Evolutionary conservation across 306 rosid species (phyloP), one percentile per base, ranked within the genome.

Genomic region (Quercus aquifolioides): DNA sequence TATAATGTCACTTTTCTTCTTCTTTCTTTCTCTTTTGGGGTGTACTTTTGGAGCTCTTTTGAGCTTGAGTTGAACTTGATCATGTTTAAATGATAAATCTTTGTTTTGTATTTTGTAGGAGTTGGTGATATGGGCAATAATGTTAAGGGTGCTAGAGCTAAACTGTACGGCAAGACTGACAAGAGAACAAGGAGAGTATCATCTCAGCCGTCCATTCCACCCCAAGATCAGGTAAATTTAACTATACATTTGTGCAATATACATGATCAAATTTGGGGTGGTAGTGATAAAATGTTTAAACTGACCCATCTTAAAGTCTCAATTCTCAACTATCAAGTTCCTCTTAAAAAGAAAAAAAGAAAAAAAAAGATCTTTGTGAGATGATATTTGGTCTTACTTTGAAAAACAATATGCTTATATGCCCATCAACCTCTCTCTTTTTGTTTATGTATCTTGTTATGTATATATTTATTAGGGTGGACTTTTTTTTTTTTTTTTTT

Each of bases 161-260:
- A 54, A 75, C 55, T 62, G 71, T 81, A 13, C 79, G 71, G 87
- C 8, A 70, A 90, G 63, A 17, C 69, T 79, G 63, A 33, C 25
- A 88, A 75, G 76, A 84, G 88, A 81, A 75, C 63, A 2, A 85
- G 84, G 52, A 88, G 80, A 65, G 76, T 81, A 71, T 30, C 83
- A 81, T 84, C 91, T 71, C 81, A 59, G 14, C 90, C 88, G 56
- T 74, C 13, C 75, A 82, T 74, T 60, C 79, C 93, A 17, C 76
- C 76, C 5, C 76, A 76, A 52, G 97, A 94, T 69, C 97, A 92
- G 97, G 97, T 84, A 2, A 46, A 84, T 63, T 8, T 41, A 41
- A 11, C 17, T 10, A 49, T 2, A 52, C n/a, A 5, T 7, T 33
- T 17, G 46, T 41, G 46, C 11, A 41, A 41, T 41, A 41, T 41